Evolutionary conservation across 805 yeast species (phyloP).

Genomic region (Cyberlindnera nakhonratchasimensis): DNA sequence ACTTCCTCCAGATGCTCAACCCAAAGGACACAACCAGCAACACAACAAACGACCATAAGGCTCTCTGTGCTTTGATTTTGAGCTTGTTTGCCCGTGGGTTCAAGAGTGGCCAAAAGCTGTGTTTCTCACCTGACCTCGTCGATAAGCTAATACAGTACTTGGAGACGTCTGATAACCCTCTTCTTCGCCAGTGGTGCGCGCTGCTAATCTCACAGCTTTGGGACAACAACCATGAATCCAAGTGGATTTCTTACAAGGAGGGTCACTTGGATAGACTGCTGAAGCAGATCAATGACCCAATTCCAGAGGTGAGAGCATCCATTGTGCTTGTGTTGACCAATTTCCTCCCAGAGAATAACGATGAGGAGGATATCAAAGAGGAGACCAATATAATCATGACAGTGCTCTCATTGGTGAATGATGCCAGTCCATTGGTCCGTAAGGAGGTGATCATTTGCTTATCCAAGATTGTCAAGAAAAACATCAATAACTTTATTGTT

Average conservation of each 20-base stretch:
- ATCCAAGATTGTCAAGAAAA: constrained; percentile 67
- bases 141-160: constrained; percentile 63
- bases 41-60: constrained; percentile 68
- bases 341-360: constrained; percentile 50
- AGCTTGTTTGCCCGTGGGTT: constrained; percentile 81
- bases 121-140: constrained; percentile 71
- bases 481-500: constrained; percentile 72
- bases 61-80: constrained; percentile 90
- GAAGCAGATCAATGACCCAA: constrained; percentile 72
- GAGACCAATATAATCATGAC: constrained; percentile 70
- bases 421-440: constrained; percentile 87
- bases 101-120: constrained; percentile 72
- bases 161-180: constrained; percentile 74
- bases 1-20: constrained; percentile 77
- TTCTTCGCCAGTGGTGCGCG: constrained; percentile 90
- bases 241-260: constrained; percentile 63
- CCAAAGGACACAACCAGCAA: constrained; percentile 32
- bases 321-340: constrained; percentile 69
- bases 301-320: constrained; percentile 92
- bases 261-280: constrained; percentile 56
- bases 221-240: constrained; percentile 69
- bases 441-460: constrained; percentile 78
- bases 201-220: constrained; percentile 75
- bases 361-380: constrained; percentile 50
- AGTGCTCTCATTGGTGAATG: constrained; percentile 65